Evolutionary conservation across 306 rosid species (phyloP).

Genomic region (Fragaria ananassa): DNA sequence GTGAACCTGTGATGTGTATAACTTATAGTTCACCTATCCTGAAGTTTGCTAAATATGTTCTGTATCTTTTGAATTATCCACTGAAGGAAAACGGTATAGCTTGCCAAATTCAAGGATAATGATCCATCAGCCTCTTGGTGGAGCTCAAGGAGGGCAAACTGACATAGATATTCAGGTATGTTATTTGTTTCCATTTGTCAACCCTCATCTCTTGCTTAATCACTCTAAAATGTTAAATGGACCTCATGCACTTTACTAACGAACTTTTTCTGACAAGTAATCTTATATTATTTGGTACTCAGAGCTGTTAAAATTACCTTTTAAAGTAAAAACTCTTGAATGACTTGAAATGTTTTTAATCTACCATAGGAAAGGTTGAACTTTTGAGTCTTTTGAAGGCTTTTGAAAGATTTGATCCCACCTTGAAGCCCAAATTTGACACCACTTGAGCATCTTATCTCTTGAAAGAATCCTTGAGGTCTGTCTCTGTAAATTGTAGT

Average conservation of each 20-base stretch:
- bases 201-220: background rate
- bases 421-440: background rate
- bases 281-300: background rate
- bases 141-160: conserved; percentile 88
- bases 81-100: conserved; percentile 84
- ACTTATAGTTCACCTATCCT: background rate
- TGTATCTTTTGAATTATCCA: conserved; percentile 9
- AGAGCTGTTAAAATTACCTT: background rate
- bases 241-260: background rate
- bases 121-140: conserved; percentile 99
- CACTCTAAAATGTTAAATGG: background rate
- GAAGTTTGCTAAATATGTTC: conserved; percentile 7
- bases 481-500: background rate
- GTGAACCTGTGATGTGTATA: conserved; percentile 8
- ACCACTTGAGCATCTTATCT: background rate
- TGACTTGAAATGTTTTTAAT: background rate
- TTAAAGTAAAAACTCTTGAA: background rate
- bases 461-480: background rate
- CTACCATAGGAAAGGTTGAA: background rate
- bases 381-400: background rate
- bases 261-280: background rate
- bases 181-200: background rate
- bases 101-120: conserved; percentile 96
- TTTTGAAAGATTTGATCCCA: background rate
- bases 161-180: conserved; percentile 92